Base-by-base conservation (phyloP, 1,284 basidiomycete genomes). In the Mycena citricolor region DNA sequence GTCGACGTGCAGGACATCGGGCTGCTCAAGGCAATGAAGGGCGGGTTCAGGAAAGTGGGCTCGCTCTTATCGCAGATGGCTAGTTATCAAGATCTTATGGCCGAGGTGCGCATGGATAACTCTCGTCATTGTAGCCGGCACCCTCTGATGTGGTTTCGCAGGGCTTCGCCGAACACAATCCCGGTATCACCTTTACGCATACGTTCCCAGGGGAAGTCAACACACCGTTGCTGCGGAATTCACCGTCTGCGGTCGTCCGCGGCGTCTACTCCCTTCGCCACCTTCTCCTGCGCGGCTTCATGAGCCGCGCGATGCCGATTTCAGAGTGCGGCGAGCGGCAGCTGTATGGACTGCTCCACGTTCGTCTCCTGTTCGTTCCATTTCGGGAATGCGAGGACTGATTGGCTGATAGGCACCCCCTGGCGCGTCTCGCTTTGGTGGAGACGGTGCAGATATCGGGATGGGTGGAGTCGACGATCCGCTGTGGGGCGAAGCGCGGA, bases 1-100 rank as follows among this genome's bases (percentile, higher is more conserved):
- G 61, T 76, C 12, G 58, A 72, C 39, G 37, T 65, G 47, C 55
- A 70, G 21, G 73, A 78, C 43, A 54, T 76, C 5, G 73, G 67
- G 8, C 48, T 65, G 23, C 57, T 54, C 52, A 59, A 57, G 49
- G 25, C 33, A 13, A 59, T 49, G 51, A 61, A 58, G 36, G 33
- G 29, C 30, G 42, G 47, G 20, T 42, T 42, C 16, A 10, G 11
- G 12, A 44, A 25, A 12, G 42, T 34, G 8, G 23, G 44, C n/a
- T 57, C 59, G 14, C n/a, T n/a, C n/a, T n/a, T n/a, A n/a, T n/a
- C n/a, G n/a, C n/a, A n/a, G n/a, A n/a, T n/a, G n/a, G n/a, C n/a
- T n/a, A n/a, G n/a, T n/a, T 63, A 61, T 44, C 55, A 56, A 34
- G 60, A 61, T 45, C 40, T 61, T 21, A 57, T 61, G 58, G 51